A percentile compares a stretch with the other conserved stretches of the same genome.
Conservation (phyloP, 192 early-diverging fungal species). For the Pilaira anomala region DNA sequence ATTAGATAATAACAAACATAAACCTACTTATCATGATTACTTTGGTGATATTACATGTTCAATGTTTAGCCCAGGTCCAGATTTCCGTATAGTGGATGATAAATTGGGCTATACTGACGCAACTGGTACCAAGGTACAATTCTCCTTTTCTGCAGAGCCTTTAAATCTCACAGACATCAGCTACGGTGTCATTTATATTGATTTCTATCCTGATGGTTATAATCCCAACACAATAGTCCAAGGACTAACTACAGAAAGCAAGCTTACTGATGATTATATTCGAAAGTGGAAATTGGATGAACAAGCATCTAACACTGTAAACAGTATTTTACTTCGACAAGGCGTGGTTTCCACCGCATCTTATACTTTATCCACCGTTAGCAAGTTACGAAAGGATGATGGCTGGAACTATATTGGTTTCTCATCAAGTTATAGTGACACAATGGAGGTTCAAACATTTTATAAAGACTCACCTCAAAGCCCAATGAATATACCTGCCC, state of each 20-base stretch:
- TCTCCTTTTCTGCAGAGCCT: not conserved
- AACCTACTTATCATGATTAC: not conserved
- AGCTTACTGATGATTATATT: not conserved
- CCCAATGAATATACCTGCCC: not conserved
- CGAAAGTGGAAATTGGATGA: too few species aligned
- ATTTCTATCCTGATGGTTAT: slow-evolving; percentile 3
- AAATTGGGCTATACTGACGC: not conserved
- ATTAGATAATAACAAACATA: not conserved
- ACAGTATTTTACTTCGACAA: not conserved
- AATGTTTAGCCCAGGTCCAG: not conserved
- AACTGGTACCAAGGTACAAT: not conserved
- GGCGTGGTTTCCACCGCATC: not conserved
- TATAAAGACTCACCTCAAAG: not conserved
- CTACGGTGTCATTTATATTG: not conserved
- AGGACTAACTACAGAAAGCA: not conserved
- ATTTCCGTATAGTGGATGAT: not conserved
- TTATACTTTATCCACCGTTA: not conserved
- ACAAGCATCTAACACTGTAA: too few species aligned
- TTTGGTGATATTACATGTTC: not conserved
- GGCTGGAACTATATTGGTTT: slow-evolving; percentile 15
- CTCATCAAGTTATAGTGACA: not conserved
- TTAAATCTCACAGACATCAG: not conserved
- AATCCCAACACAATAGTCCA: not conserved
- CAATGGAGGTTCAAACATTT: not conserved
- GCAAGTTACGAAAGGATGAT: not conserved